Evolutionary conservation across 2,329 filamentous ascomycete species (phyloP), one percentile per base, ranked within the genome.

Genomic region (Pleomassaria siparia): DNA sequence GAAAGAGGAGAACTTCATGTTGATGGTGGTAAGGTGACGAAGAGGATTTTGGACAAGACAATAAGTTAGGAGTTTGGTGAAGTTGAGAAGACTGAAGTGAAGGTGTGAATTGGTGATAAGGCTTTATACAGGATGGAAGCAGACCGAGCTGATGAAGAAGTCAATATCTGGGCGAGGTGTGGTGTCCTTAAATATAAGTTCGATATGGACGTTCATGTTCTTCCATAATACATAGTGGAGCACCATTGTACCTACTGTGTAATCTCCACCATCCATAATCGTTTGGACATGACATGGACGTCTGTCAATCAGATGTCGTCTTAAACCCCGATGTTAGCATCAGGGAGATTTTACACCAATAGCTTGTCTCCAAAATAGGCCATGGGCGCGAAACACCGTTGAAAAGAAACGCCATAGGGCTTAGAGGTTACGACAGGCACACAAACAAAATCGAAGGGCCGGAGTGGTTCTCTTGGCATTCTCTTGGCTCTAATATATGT

Each of bases 1-100:
- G 44, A 69, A 46, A 39, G 63, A 55, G 22, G 64, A 56, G 50
- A 67, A 52, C 58, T 62, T 69, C 66, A 69, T 69, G 26, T 50
- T 59, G 49, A 33, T 40, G 41, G 32, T 43, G 41, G 22, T 50
- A 47, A 43, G 49, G 44, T 32, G 54, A 13, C 3, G 35, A 22
- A 37, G 35, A 37, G 15, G 29, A 30, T 13, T 9, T 13, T 50
- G 48, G 53, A 54, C 44, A 44, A 48, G 56, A 51, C 45, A 51
- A 53, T 41, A 49, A 33, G 30, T 43, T 54, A 52, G 28, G 44
- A 39, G 37, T 55, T n/a, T n/a, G 46, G 29, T 13, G 29, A 28
- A 28, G 13, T 36, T 15, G 35, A 40, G 36, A 35, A 41, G 11
- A 40, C 43, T 39, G 32, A 36, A 12, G 6, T 7, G 16, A 36